Percentiles rank a stretch among this genome's conserved stretches.
Evolutionary conservation across 202 grass and related monocot genomes (phyloP).

Genomic region (Cymbopogon flexuosus): DNA sequence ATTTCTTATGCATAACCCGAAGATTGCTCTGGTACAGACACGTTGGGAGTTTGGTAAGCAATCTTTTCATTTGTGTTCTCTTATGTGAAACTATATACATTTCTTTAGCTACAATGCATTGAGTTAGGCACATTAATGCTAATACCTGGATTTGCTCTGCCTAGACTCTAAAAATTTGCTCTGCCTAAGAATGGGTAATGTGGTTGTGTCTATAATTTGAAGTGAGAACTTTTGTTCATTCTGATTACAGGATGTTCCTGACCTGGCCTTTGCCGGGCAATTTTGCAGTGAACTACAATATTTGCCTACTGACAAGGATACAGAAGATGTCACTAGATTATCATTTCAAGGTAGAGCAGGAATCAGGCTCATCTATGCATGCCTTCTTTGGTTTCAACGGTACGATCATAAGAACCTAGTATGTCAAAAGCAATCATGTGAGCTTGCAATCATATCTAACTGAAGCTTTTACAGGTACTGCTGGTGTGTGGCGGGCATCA

Average conservation of each 20-base stretch:
- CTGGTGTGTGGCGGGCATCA: slow-evolving; percentile 67
- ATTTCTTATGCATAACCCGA: slow-evolving; percentile 64
- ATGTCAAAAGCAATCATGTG: neutral
- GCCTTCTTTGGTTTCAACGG: slow-evolving; percentile 91
- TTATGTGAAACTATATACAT: neutral
- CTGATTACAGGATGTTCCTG: slow-evolving; percentile 58
- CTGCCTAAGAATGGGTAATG: neutral
- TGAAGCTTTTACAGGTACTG: slow-evolving; percentile 51
- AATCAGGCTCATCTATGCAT: slow-evolving; percentile 69
- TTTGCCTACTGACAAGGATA: slow-evolving; percentile 76
- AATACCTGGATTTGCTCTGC: neutral
- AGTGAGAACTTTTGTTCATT: slow-evolving; percentile 36
- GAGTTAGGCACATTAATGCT: neutral
- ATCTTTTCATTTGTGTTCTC: neutral
- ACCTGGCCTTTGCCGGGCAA: slow-evolving; percentile 48
- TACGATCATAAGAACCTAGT: slow-evolving; percentile 47
- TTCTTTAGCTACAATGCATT: neutral
- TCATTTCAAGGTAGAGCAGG: slow-evolving; percentile 88
- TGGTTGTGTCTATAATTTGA: slow-evolving; percentile 23
- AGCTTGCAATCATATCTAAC: neutral
- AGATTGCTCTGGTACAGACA: slow-evolving; percentile 65
- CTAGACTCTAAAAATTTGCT: neutral
- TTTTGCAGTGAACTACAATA: slow-evolving; percentile 64
- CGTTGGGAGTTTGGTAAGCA: slow-evolving; percentile 74
- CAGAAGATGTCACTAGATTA: slow-evolving; percentile 82